Conservation (phyloP, 225 moss, liverwort and hornwort species). For the Anthoceros angustus region DNA sequence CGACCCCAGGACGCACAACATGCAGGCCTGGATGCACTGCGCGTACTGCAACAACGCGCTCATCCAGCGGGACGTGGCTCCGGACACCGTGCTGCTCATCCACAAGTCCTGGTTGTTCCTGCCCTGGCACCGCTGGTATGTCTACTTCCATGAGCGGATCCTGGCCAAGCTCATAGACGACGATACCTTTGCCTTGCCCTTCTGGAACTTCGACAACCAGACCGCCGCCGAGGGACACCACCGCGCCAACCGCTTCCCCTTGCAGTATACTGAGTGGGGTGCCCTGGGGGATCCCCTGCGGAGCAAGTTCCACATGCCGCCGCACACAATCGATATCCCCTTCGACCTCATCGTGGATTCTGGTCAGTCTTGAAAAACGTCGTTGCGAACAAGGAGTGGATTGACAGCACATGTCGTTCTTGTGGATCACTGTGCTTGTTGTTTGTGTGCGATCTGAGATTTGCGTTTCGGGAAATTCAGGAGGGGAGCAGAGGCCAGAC, state of each 20-base stretch:
- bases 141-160: slow-evolving; percentile 3
- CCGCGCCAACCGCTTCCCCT: background rate
- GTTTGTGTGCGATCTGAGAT: too few relatives aligned
- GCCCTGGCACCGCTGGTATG: slow-evolving; percentile 5
- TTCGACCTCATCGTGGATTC: background rate
- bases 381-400: too few relatives aligned
- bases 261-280: background rate
- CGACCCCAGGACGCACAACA: background rate
- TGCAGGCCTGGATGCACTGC: background rate
- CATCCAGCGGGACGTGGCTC: background rate
- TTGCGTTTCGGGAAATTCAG: too few relatives aligned
- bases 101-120: background rate
- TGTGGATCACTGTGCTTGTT: too few relatives aligned
- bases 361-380: too few relatives aligned
- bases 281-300: background rate
- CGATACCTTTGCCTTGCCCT: background rate
- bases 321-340: background rate
- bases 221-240: background rate
- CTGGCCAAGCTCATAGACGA: background rate
- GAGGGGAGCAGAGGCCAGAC: too few relatives aligned
- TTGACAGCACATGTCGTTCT: too few relatives aligned
- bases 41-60: background rate
- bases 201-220: slow-evolving; percentile 1
- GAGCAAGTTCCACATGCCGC: slow-evolving; percentile 2
- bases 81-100: background rate